These are phyloP conservation scores for Lentinula sp. DNA, from an alignment of 768 basidiomycete genomes.

Conservation along the genomic window DNA sequence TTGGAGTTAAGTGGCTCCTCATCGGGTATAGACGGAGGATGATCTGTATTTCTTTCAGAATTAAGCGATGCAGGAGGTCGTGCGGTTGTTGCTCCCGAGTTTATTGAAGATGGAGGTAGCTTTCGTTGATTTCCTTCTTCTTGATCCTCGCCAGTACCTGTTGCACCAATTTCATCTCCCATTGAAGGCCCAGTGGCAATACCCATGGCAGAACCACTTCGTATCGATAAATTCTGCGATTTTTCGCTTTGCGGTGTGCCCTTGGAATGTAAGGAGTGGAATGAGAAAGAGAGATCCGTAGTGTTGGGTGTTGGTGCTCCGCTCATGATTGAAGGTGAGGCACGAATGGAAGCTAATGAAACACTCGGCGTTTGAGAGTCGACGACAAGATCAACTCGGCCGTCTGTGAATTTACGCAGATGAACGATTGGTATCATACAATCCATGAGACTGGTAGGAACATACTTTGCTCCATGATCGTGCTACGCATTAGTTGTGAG, in stretches of 20 bases:
- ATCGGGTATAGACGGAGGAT: not conserved
- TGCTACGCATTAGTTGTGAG: constrained; percentile 33
- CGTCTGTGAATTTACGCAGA: not conserved
- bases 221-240: not conserved
- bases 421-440: not conserved
- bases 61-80: not conserved
- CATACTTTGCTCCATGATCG: constrained; percentile 47
- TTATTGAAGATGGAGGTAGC: not conserved
- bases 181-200: not conserved
- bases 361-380: constrained; percentile 1
- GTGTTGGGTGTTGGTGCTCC: not conserved
- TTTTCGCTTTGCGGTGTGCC: not conserved
- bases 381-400: not conserved
- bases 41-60: not conserved
- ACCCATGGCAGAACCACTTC: not conserved
- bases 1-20: not conserved
- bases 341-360: not conserved
- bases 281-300: not conserved
- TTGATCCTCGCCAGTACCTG: not conserved
- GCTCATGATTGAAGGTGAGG: not conserved
- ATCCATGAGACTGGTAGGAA: not conserved
- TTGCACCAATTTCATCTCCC: not conserved
- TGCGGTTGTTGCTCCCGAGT: not conserved
- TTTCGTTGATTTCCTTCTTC: not conserved
- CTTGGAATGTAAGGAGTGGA: not conserved